Base-by-base conservation (phyloP, 2,329 filamentous ascomycete genomes). In the Aspergillus sp. region DNA sequence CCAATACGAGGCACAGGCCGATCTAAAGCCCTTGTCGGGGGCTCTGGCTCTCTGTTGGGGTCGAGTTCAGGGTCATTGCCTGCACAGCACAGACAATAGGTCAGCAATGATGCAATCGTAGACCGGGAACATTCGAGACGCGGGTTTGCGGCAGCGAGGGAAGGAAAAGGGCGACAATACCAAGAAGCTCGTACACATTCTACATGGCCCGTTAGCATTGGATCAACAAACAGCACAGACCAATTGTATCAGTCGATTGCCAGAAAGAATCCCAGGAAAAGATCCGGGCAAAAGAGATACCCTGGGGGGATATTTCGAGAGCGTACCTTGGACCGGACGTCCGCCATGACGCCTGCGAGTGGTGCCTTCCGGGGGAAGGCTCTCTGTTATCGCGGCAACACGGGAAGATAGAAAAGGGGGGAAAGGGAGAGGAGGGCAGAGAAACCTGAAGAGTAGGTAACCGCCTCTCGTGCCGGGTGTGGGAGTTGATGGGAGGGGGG, bases 181-280 rank as follows among this genome's bases (percentile, higher is more conserved):
- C 89, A 76, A 98, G 86, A 72, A 93, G 81, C 77, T 91, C 89
- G 77, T 84, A 96, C 61, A 84, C 80, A 77, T 98, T 98, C 91
- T 96, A 16, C 22, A 29, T 29, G 45, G n/a, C n/a, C n/a, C n/a
- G n/a, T n/a, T n/a, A n/a, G n/a, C n/a, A n/a, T 45, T 49, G 30
- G 36, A 40, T 34, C 13, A 34, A 29, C 40, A 40, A 50, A 71
- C 50, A 72, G 65, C 50, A 35, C 37, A 15, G 33, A 32, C 32
- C 26, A 26, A 13, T 33, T 24, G 8, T 11, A 30, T 26, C 19
- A 20, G 17, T 37, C 26, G 15, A 30, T n/a, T n/a, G n/a, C n/a
- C n/a, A n/a, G n/a, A n/a, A n/a, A n/a, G n/a, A n/a, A n/a, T n/a
- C n/a, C n/a, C n/a, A n/a, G n/a, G n/a, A n/a, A n/a, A n/a, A n/a